Conservation (phyloP, 2,329 filamentous ascomycete species). For the Esteya vermicola region DNA sequence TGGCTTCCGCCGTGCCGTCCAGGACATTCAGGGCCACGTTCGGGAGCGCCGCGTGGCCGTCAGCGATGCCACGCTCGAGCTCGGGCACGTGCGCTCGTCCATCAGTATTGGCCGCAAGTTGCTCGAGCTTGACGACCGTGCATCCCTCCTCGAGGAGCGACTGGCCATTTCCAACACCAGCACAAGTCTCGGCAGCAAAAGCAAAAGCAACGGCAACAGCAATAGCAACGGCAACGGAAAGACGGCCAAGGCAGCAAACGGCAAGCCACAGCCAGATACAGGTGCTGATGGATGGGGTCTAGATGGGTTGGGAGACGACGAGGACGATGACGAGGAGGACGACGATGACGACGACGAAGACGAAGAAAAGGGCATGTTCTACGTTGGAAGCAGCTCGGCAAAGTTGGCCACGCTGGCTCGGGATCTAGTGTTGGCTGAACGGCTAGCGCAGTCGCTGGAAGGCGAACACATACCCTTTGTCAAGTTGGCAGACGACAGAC, state of each 20-base stretch:
- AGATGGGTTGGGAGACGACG: conserved; percentile 18
- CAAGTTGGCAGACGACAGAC: conserved; percentile 35
- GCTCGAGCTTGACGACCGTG: conserved; percentile 51
- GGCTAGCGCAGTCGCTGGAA: conserved; percentile 29
- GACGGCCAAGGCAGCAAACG: too few relatives aligned
- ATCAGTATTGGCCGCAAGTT: conserved; percentile 49
- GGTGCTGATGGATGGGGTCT: neutral
- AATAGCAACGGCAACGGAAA: too few relatives aligned
- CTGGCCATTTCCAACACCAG: conserved; percentile 31
- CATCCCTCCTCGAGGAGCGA: conserved; percentile 48
- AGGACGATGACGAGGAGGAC: conserved; percentile 17
- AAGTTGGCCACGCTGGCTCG: conserved; percentile 30
- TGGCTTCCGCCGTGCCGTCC: conserved; percentile 71
- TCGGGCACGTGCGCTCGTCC: conserved; percentile 45
- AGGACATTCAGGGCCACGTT: conserved; percentile 56
- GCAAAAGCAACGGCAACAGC: conserved; percentile 8
- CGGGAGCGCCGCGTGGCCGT: conserved; percentile 49
- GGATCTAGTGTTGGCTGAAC: conserved; percentile 28
- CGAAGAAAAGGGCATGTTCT: conserved; percentile 14
- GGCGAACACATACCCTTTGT: conserved; percentile 34
- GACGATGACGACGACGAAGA: conserved; percentile 19
- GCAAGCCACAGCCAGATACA: too few relatives aligned
- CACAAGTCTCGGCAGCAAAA: neutral
- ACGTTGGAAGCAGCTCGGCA: conserved; percentile 30
- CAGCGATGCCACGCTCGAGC: conserved; percentile 46